A percentile compares a stretch with the other conserved stretches of the same genome.
Conservation (phyloP, 1,139 yeast species). For the Blastobotrys proliferans region DNA sequence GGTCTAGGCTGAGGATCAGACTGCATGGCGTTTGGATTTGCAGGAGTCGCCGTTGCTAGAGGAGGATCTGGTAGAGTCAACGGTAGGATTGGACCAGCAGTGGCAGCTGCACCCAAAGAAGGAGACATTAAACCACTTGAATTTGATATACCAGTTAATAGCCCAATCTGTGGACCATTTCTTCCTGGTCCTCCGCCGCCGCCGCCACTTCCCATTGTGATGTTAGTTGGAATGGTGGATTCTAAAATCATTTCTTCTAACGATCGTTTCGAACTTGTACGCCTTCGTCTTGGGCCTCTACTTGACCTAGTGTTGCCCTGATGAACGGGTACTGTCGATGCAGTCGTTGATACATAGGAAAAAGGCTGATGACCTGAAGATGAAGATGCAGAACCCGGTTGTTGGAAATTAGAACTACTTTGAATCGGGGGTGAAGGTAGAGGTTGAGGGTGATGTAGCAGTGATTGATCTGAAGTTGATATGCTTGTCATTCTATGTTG, state of each 20-base stretch:
- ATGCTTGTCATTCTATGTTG: slow-evolving; percentile 1
- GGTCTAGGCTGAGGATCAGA: slow-evolving; percentile 46
- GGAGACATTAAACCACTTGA: slow-evolving; percentile 15
- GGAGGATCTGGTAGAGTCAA: slow-evolving; percentile 36
- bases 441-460: slow-evolving; percentile 7
- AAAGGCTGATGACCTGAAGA: slow-evolving; percentile 20
- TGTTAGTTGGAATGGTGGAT: slow-evolving; percentile 26
- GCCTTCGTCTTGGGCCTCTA: slow-evolving; percentile 22
- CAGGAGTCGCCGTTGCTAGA: slow-evolving; percentile 31
- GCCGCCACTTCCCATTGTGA: slow-evolving; percentile 9
- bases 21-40: slow-evolving; percentile 35
- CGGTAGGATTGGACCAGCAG: slow-evolving; percentile 26
- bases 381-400: slow-evolving; percentile 1
- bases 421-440: slow-evolving; percentile 1
- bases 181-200: slow-evolving; percentile 5
- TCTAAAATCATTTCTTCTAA: slow-evolving; percentile 30
- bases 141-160: slow-evolving; percentile 18
- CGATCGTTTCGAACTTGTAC: slow-evolving; percentile 30
- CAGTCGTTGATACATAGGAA: slow-evolving; percentile 23
- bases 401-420: background rate
- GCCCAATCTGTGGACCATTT: slow-evolving; percentile 19
- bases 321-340: slow-evolving; percentile 24
- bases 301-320: slow-evolving; percentile 15
- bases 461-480: background rate
- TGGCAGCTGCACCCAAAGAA: slow-evolving; percentile 11